phyloP scores from a whole-genome alignment of 2,329 filamentous ascomycete genomes.

The Penicillium concentricum region DNA sequence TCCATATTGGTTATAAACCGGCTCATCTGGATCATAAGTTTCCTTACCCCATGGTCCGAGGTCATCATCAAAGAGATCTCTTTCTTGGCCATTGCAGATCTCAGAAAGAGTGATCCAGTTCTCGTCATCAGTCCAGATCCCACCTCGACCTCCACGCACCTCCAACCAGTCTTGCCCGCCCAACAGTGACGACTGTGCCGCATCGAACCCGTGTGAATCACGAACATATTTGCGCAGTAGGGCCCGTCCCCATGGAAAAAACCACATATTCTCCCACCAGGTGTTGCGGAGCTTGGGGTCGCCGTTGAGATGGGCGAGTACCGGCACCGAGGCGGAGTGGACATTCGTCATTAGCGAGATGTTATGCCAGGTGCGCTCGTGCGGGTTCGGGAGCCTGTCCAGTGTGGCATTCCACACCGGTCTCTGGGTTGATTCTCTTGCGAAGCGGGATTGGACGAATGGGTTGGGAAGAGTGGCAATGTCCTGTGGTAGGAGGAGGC shows the following conservation, averaged over 20 bases:
- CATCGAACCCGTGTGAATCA: constrained; percentile 41
- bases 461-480: constrained; percentile 34
- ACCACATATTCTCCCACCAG: constrained; percentile 53
- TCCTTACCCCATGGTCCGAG: constrained; percentile 44
- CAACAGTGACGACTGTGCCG: constrained; percentile 45
- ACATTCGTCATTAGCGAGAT: constrained; percentile 50
- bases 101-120: constrained; percentile 52
- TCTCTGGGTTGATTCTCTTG: constrained; percentile 26
- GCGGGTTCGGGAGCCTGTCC: constrained; percentile 44
- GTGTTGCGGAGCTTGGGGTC: constrained; percentile 30
- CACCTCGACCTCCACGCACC: constrained; percentile 52
- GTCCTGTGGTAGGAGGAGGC: constrained; percentile 41
- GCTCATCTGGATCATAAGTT: constrained; percentile 29
- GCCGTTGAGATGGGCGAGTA: constrained; percentile 44
- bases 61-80: constrained; percentile 50
- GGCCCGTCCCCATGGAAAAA: constrained; percentile 47
- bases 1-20: constrained; percentile 42
- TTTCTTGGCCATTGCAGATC: constrained; percentile 46
- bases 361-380: constrained; percentile 42
- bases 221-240: constrained; percentile 52
- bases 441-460: constrained; percentile 33
- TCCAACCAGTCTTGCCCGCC: constrained; percentile 53
- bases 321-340: constrained; percentile 48
- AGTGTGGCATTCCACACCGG: constrained; percentile 40
- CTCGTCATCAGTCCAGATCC: constrained; percentile 53